phyloP scores from a whole-genome alignment of 2,329 filamentous ascomycete genomes.

The Pseudogymnoascus sp. region DNA sequence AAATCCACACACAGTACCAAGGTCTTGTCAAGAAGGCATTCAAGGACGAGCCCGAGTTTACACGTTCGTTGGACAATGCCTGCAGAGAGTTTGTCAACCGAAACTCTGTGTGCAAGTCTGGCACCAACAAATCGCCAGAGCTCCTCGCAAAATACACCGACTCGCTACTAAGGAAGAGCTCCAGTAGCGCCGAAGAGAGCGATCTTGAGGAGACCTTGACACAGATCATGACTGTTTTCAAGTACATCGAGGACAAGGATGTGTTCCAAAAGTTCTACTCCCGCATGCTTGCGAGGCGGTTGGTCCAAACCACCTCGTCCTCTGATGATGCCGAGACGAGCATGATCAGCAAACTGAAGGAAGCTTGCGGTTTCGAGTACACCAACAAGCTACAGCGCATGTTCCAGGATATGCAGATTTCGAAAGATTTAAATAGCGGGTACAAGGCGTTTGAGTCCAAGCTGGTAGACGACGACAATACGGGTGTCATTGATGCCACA shows the following conservation, averaged over 20 bases:
- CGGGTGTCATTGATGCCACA: conserved; percentile 70
- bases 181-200: conserved; percentile 85
- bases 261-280: conserved; percentile 99
- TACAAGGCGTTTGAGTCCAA: conserved; percentile 73
- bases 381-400: conserved; percentile 99
- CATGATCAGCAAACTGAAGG: conserved; percentile 99
- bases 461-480: conserved; percentile 52
- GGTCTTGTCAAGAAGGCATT: conserved; percentile 88
- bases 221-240: conserved; percentile 99
- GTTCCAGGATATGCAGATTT: conserved; percentile 99
- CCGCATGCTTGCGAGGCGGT: conserved; percentile 85
- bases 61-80: conserved; percentile 89
- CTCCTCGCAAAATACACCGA: conserved; percentile 94
- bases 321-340: conserved; percentile 96
- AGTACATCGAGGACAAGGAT: conserved; percentile 99
- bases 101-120: conserved; percentile 90
- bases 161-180: conserved; percentile 83
- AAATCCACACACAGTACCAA: conserved; percentile 91
- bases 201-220: conserved; percentile 83
- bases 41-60: conserved; percentile 92
- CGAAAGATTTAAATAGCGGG: conserved; percentile 86
- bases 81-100: conserved; percentile 97
- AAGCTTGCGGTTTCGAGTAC: conserved; percentile 97
- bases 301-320: conserved; percentile 91
- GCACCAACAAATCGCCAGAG: conserved; percentile 90